Evolutionary conservation across 2,329 filamentous ascomycete species (phyloP).

Genomic region (Lasiodiplodia gonubiensis): DNA sequence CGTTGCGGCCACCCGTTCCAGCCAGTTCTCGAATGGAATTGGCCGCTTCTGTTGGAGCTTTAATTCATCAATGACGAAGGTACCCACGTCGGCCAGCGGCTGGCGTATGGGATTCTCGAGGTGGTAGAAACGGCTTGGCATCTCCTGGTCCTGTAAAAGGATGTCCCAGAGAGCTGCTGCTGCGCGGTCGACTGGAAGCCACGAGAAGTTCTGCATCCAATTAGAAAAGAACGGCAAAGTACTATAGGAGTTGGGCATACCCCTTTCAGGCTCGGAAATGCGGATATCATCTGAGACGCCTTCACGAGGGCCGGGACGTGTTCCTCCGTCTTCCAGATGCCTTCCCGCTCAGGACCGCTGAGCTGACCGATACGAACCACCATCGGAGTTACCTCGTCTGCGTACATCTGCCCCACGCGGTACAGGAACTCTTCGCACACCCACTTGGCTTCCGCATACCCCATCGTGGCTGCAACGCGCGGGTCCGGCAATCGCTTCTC

Average conservation of each 20-base stretch:
- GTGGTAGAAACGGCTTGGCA: constrained; percentile 17
- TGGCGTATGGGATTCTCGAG: constrained; percentile 30
- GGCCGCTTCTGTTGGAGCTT: neutral
- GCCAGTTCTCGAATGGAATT: neutral
- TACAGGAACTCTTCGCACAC: constrained; percentile 29
- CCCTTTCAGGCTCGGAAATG: constrained; percentile 19
- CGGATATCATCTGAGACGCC: constrained; percentile 16
- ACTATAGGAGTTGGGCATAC: neutral
- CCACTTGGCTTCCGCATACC: constrained; percentile 30
- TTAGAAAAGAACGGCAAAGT: neutral
- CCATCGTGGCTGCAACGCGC: neutral
- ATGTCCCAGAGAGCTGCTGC: constrained; percentile 11
- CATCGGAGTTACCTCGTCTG: neutral
- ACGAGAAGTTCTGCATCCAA: constrained; percentile 25
- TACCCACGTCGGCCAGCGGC: neutral
- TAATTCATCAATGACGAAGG: neutral
- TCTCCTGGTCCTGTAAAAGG: neutral
- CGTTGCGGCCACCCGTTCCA: neutral
- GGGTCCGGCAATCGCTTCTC: neutral
- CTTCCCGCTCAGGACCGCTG: neutral
- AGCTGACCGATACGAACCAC: constrained; percentile 29
- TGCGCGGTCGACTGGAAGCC: constrained; percentile 30
- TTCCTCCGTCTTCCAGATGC: constrained; percentile 29
- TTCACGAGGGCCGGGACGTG: constrained; percentile 29
- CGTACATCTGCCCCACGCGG: neutral